Evolutionary conservation across 768 basidiomycete genomes (phyloP).

Genomic region (Termitomyces sp.): DNA sequence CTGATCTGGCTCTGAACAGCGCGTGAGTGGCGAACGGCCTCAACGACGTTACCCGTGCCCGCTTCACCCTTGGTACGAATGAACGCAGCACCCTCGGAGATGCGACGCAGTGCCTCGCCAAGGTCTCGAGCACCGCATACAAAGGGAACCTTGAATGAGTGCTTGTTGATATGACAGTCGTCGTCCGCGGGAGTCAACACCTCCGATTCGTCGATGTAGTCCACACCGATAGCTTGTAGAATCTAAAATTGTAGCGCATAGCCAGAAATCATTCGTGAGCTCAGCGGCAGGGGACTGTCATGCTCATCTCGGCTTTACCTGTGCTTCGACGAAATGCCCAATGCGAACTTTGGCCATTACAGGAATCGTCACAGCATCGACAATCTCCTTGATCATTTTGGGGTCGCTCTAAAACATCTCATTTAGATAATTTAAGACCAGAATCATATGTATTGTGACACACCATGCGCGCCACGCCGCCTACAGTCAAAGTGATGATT

Average conservation of each 20-base stretch:
- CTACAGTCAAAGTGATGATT: slow-evolving; percentile 16
- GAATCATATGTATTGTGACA: slow-evolving; percentile 15
- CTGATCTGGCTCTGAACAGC: slow-evolving; percentile 81
- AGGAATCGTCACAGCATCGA: slow-evolving; percentile 91
- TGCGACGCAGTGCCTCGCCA: slow-evolving; percentile 93
- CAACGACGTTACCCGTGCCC: slow-evolving; percentile 86
- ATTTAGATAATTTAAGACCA: slow-evolving; percentile 1
- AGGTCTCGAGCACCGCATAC: slow-evolving; percentile 95
- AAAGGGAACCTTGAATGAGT: slow-evolving; percentile 90
- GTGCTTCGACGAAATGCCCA: slow-evolving; percentile 96
- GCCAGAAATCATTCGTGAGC: slow-evolving; percentile 5
- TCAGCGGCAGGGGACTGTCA: background rate
- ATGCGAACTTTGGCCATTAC: slow-evolving; percentile 97
- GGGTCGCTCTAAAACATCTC: slow-evolving; percentile 70
- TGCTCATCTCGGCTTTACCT: slow-evolving; percentile 37
- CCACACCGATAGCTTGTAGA: slow-evolving; percentile 87
- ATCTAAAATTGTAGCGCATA: slow-evolving; percentile 47
- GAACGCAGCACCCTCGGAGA: slow-evolving; percentile 96
- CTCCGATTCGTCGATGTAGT: slow-evolving; percentile 95
- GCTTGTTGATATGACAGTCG: slow-evolving; percentile 95
- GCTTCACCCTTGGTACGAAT: slow-evolving; percentile 97
- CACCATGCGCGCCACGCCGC: slow-evolving; percentile 96
- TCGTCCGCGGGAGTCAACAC: slow-evolving; percentile 96
- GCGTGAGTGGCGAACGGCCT: slow-evolving; percentile 91
- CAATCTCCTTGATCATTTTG: slow-evolving; percentile 93